Base-by-base conservation (phyloP, 1,284 basidiomycete species). In the Pseudozyma thailandica region DNA sequence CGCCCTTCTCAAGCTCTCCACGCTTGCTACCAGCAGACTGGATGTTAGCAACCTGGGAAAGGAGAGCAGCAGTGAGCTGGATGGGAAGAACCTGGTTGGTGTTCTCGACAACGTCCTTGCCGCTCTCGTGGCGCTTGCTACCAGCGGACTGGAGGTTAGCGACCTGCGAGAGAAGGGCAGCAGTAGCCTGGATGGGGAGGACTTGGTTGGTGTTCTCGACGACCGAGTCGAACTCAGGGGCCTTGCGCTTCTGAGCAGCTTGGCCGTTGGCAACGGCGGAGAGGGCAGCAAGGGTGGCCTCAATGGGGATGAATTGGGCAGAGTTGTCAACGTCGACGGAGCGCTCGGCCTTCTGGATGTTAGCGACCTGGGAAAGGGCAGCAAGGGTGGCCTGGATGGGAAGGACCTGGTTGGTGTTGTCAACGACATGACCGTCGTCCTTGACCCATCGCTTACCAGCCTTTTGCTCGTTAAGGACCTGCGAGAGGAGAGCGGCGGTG, bases 361-460 rank as follows among this genome's bases (percentile, higher is more conserved):
- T 62, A 37, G 20, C 18, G 7, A 60, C 57, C 3, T 28, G n/a
- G 16, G 57, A 60, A 18, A 60, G 50, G 18, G 25, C 37, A 23
- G 53, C 53, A 27, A 50, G 6, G 18, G 64, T 68, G 9, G 47
- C 64, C 57, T 68, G 44, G 38, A 68, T 49, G 38, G 64, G 64
- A 12, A 68, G 38, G 35, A 68, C 39, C 50, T 57, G 57, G 65
- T 54, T 61, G 42, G 30, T 30, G 65, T 68, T 68, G 26, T 57
- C 21, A 25, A 66, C 53, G 20, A 38, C 35, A 51, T 42, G 21
- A 30, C 48, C 23, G 30, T 37, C 50, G 45, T 57, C 55, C 25
- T 45, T 16, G 20, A 30, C 25, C 38, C 44, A 42, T 25, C 59
- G 59, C 59, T 60, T 60, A 33, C 28, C 16, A 44, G 48, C 54